Conservation (phyloP, 1,139 yeast genomes). For the Pichia sp. region DNA sequence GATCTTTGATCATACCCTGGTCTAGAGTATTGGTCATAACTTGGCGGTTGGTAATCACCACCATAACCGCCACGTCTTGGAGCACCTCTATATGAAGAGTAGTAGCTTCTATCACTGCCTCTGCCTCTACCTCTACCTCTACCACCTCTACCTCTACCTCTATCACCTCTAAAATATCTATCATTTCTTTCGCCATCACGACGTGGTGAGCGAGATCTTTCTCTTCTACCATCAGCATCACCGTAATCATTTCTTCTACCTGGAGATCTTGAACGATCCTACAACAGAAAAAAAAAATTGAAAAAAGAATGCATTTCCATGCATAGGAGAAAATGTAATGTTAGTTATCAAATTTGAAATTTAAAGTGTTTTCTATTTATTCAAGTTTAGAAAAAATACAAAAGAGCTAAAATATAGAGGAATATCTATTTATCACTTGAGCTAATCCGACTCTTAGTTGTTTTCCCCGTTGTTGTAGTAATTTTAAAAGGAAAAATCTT, state of each 20-base stretch:
- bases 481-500: too few species aligned
- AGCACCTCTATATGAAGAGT: conserved; percentile 10
- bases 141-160: not conserved
- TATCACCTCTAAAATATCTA: not conserved
- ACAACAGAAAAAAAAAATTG: not conserved
- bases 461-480: too few species aligned
- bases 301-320: too few species aligned
- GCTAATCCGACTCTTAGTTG: too few species aligned
- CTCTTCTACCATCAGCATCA: conserved; percentile 13
- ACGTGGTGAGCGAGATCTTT: conserved; percentile 25
- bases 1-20: conserved; percentile 13
- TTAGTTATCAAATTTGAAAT: not conserved
- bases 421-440: too few species aligned
- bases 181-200: conserved; percentile 15
- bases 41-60: conserved; percentile 5
- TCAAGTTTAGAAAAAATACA: too few species aligned
- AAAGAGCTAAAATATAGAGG: too few species aligned
- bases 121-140: not conserved
- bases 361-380: too few species aligned
- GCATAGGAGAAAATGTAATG: not conserved
- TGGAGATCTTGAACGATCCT: conserved; percentile 30
- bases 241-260: conserved; percentile 24
- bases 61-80: conserved; percentile 9
- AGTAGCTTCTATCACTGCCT: conserved; percentile 1
- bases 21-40: conserved; percentile 1